Evolutionary conservation across 2,329 filamentous ascomycete species (phyloP).

Genomic region (Cyanodermella asteris): DNA sequence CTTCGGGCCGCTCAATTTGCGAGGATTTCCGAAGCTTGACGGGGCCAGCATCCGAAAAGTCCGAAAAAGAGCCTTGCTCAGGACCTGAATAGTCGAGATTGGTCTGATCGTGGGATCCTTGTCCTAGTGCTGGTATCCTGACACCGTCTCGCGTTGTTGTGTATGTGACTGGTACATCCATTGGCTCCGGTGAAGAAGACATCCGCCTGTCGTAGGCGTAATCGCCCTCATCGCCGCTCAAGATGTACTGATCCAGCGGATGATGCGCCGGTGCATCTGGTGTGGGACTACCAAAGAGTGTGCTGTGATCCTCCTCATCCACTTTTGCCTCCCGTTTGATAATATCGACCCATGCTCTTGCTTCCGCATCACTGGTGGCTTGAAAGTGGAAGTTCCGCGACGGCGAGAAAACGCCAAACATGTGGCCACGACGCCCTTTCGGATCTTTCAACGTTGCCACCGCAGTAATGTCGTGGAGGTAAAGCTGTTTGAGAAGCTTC

Average conservation of each 20-base stretch:
- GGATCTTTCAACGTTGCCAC: slow-evolving; percentile 74
- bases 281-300: slow-evolving; percentile 48
- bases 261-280: slow-evolving; percentile 18
- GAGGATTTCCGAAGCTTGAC: too few relatives aligned
- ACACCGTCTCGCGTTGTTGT: slow-evolving; percentile 10
- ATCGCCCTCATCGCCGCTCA: neutral
- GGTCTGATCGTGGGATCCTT: slow-evolving; percentile 7
- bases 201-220: slow-evolving; percentile 8
- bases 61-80: slow-evolving; percentile 58
- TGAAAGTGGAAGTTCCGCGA: slow-evolving; percentile 83
- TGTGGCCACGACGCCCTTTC: slow-evolving; percentile 64
- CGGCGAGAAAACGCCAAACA: slow-evolving; percentile 83
- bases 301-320: slow-evolving; percentile 71
- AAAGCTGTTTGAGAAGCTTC: slow-evolving; percentile 71
- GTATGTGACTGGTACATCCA: slow-evolving; percentile 13
- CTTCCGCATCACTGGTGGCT: slow-evolving; percentile 49
- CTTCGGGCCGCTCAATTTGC: too few relatives aligned
- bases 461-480: slow-evolving; percentile 73
- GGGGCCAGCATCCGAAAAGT: slow-evolving; percentile 50
- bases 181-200: slow-evolving; percentile 39
- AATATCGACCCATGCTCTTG: slow-evolving; percentile 64
- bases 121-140: slow-evolving; percentile 8
- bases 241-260: neutral
- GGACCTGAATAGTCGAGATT: slow-evolving; percentile 37
- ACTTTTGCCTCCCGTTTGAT: slow-evolving; percentile 64